These are phyloP conservation scores for Penicillium sp. DNA, from an alignment of 2,329 filamentous ascomycete genomes.

Conservation along the genomic window DNA sequence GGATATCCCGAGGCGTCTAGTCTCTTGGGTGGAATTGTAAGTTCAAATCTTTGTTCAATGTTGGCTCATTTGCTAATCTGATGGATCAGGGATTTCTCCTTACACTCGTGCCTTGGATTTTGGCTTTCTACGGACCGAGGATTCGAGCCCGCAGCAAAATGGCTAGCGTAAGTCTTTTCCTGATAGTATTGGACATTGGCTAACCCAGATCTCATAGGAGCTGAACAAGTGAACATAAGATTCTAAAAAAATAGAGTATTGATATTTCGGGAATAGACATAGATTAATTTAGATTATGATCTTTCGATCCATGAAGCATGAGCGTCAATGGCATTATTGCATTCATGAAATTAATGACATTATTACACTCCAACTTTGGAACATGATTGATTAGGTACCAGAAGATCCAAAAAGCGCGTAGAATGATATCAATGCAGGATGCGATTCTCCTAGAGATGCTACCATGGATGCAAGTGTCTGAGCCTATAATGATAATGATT, in stretches of 20 bases:
- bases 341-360: background rate
- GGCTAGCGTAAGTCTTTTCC: conserved; percentile 56
- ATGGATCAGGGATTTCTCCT: conserved; percentile 52
- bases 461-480: background rate
- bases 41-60: conserved; percentile 2
- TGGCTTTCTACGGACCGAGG: conserved; percentile 73
- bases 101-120: conserved; percentile 82
- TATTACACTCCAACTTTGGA: background rate
- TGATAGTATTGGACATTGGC: background rate
- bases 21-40: conserved; percentile 71
- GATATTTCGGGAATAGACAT: background rate
- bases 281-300: conserved; percentile 8
- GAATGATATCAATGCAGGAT: background rate
- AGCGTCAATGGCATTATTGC: background rate
- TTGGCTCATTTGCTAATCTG: conserved; percentile 8
- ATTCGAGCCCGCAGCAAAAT: conserved; percentile 78
- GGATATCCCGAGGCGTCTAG: conserved; percentile 71
- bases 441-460: background rate
- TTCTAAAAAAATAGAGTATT: background rate
- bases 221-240: background rate
- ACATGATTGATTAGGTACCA: background rate
- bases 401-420: background rate
- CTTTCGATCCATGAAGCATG: background rate
- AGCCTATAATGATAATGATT: background rate
- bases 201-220: conserved; percentile 3